Percentiles rank a stretch among this genome's conserved stretches.
Conservation (phyloP, 2,329 filamentous ascomycete species). For the Aspergillus glaucus region DNA sequence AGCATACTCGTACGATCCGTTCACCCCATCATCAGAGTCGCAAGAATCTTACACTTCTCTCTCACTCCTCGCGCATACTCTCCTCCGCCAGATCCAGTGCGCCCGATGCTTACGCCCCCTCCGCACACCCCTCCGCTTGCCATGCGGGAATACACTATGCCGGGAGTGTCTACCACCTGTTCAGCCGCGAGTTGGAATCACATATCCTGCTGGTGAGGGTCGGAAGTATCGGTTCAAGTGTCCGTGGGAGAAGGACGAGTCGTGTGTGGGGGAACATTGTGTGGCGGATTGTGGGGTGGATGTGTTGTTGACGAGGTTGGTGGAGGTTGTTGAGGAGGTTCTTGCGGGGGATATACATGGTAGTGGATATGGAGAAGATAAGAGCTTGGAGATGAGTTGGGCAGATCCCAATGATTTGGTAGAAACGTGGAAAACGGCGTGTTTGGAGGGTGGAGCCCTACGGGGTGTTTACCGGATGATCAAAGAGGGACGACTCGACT, state of each 20-base stretch:
- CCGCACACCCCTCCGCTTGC: slow-evolving; percentile 64
- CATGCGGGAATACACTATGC: slow-evolving; percentile 76
- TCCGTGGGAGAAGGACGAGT: slow-evolving; percentile 41
- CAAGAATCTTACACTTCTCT: not conserved
- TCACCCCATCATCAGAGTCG: not conserved
- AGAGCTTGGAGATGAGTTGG: slow-evolving; percentile 27
- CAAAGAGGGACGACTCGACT: slow-evolving; percentile 53
- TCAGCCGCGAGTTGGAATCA: slow-evolving; percentile 61
- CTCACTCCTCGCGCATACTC: slow-evolving; percentile 42
- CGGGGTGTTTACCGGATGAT: slow-evolving; percentile 62
- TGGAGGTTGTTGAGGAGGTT: slow-evolving; percentile 49
- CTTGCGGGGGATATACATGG: slow-evolving; percentile 8
- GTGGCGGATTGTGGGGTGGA: slow-evolving; percentile 70
- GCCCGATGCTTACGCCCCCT: slow-evolving; percentile 64
- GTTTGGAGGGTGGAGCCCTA: slow-evolving; percentile 31
- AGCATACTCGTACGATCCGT: not conserved
- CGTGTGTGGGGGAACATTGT: slow-evolving; percentile 65
- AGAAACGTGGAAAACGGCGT: slow-evolving; percentile 1
- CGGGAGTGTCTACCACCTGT: slow-evolving; percentile 64
- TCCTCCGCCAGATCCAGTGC: slow-evolving; percentile 74
- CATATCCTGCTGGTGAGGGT: slow-evolving; percentile 65
- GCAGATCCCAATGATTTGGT: slow-evolving; percentile 12
- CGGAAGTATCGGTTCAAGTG: slow-evolving; percentile 68
- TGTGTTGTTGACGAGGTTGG: slow-evolving; percentile 67
- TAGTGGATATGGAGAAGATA: slow-evolving; percentile 16